Evolutionary conservation across 306 rosid genomes (phyloP).

Genomic region (Fragaria vesca): DNA sequence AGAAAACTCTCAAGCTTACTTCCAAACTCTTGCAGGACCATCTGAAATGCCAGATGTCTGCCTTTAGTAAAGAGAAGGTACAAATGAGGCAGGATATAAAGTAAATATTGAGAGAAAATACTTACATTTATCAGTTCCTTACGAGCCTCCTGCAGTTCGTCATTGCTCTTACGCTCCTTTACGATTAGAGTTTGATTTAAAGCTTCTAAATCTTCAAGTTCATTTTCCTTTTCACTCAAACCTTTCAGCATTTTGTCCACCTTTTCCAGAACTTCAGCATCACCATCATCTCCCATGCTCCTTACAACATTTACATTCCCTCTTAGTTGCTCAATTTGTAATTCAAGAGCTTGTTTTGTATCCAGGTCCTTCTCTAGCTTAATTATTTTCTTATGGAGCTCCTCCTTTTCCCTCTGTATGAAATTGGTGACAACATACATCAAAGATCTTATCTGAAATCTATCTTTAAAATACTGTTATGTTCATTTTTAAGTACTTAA

Average conservation of each 20-base stretch:
- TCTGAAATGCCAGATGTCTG: constrained; percentile 22
- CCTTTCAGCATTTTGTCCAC: constrained; percentile 58
- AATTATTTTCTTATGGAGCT: constrained; percentile 70
- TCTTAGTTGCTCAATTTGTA: constrained; percentile 86
- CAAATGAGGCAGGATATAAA: not conserved
- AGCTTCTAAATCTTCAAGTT: constrained; percentile 60
- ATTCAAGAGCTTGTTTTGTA: constrained; percentile 77
- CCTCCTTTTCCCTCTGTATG: constrained; percentile 83
- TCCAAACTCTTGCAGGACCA: constrained; percentile 12
- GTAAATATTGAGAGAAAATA: not conserved
- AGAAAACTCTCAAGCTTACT: no score
- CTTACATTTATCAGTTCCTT: constrained; percentile 77
- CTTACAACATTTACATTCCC: constrained; percentile 75
- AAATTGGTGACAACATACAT: constrained; percentile 34
- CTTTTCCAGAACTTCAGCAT: constrained; percentile 68
- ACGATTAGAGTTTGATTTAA: constrained; percentile 73
- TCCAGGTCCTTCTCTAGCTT: constrained; percentile 76
- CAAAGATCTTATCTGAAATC: constrained; percentile 27
- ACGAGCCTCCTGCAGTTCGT: constrained; percentile 94
- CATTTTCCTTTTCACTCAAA: constrained; percentile 80
- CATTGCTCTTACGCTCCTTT: constrained; percentile 85
- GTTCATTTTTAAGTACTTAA: constrained; percentile 23
- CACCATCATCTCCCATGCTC: constrained; percentile 81
- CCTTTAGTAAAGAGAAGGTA: constrained; percentile 9
- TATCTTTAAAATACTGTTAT: constrained; percentile 28